Conservation (phyloP, 768 basidiomycete species). For the Hemileccinum impolitum region DNA sequence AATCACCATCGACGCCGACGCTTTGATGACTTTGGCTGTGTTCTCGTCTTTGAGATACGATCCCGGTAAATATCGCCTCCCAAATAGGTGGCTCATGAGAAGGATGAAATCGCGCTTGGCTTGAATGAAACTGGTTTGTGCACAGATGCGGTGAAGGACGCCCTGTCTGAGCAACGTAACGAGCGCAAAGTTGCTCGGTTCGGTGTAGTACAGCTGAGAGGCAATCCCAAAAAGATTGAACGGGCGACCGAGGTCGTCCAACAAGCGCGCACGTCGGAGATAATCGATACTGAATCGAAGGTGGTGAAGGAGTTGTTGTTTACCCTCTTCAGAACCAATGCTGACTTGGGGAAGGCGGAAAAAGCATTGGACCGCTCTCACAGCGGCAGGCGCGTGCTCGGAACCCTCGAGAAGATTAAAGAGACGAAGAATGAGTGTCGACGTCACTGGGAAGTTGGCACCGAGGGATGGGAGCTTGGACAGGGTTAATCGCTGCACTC, state of each 20-base stretch:
- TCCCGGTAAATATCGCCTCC: slow-evolving; percentile 50
- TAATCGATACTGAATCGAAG: slow-evolving; percentile 71
- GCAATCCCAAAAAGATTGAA: slow-evolving; percentile 55
- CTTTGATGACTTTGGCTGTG: slow-evolving; percentile 33
- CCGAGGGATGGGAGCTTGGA: slow-evolving; percentile 61
- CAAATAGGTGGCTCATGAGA: slow-evolving; percentile 64
- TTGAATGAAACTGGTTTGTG: slow-evolving; percentile 32
- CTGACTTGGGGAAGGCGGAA: slow-evolving; percentile 57
- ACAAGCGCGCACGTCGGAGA: slow-evolving; percentile 52
- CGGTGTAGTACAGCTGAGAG: slow-evolving; percentile 57
- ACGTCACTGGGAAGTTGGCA: slow-evolving; percentile 64
- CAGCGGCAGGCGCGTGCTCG: slow-evolving; percentile 43
- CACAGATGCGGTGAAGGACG: slow-evolving; percentile 55
- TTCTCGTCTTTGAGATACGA: slow-evolving; percentile 40
- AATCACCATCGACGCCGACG: slow-evolving; percentile 54
- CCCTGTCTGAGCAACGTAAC: slow-evolving; percentile 56
- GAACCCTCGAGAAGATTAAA: slow-evolving; percentile 67
- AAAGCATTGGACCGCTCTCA: slow-evolving; percentile 48
- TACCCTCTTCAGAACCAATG: slow-evolving; percentile 52
- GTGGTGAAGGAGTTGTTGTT: slow-evolving; percentile 59
- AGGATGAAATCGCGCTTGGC: slow-evolving; percentile 52
- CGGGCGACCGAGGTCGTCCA: slow-evolving; percentile 52
- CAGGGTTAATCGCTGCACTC: slow-evolving; percentile 59
- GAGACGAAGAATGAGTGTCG: slow-evolving; percentile 61
- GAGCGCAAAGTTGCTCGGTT: slow-evolving; percentile 69